phyloP scores from a whole-genome alignment of 176 grass and related monocot genomes.

The Bonia amplexicaulis region DNA sequence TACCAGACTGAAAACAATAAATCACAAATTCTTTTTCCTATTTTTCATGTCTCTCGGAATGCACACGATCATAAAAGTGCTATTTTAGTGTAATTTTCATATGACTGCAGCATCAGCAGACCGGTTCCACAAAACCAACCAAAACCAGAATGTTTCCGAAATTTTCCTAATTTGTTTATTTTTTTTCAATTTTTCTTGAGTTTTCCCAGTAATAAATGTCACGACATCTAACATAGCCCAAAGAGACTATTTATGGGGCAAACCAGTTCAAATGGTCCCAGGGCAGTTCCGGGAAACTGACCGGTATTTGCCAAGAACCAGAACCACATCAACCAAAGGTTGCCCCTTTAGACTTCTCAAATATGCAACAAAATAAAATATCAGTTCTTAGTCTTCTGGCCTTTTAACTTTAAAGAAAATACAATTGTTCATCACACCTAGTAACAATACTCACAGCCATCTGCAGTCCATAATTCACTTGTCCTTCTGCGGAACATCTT shows the following conservation, averaged over 20 bases:
- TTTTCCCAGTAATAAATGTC: background rate
- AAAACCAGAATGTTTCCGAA: background rate
- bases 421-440: background rate
- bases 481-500: slow-evolving; percentile 91
- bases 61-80: background rate
- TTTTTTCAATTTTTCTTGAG: background rate
- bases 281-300: background rate
- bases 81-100: background rate
- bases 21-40: background rate
- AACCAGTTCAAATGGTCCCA: background rate
- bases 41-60: background rate
- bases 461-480: slow-evolving; percentile 96
- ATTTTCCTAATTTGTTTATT: background rate
- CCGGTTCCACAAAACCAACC: background rate
- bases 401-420: background rate
- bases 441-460: slow-evolving; percentile 65
- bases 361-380: background rate
- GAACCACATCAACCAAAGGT: background rate
- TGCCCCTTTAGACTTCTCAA: slow-evolving; percentile 20
- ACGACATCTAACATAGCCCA: background rate
- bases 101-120: background rate
- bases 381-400: background rate
- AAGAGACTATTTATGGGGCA: background rate
- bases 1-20: background rate
- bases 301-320: background rate